Evolutionary conservation across 495 filamentous ascomycete genomes (phyloP), one percentile per base, ranked within the genome.

Genomic region (Cercophora scortea): DNA sequence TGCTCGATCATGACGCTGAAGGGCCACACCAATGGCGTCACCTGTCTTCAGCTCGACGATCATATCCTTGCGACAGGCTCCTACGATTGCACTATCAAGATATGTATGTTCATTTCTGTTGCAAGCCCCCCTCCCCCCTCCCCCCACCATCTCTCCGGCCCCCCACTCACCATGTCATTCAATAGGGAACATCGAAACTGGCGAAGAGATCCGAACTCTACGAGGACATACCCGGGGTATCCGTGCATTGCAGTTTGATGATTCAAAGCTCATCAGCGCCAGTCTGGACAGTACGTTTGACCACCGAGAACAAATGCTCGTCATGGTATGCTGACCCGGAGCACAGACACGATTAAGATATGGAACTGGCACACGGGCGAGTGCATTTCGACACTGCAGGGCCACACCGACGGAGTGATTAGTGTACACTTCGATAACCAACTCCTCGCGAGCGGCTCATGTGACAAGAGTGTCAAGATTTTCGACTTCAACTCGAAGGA

Each of bases 341-440:
- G 6, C 4, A 16, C 18, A 66, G 63, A 69, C 18, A 94, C 81
- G 15, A 69, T 99, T 50, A 88, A 87, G 64, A 81, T 97, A 32
- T 99, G 93, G 94, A 95, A 97, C 58, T 97, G 91, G 90, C 79
- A 86, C 40, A 96, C 90, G 0, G 93, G 93, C 42, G 82, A 88
- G 59, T 94, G 88, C 61, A 78, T 96, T 42, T 87, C 85, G 12
- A 95, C 84, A 1, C 83, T 90, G 36, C 78, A 77, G 8, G 84
- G 84, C 5, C 93, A 97, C 62, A 80, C 75, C 8, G 84, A 78
- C 40, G 91, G 90, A 11, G 82, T 99, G 16, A 86, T 97, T 52
- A 67, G 82, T 32, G 72, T 98, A 8, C 87, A 96, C 66, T 96
- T 95, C 62, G 86, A 90, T 46, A 80, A 77, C 4, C 85, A 84